Percentiles rank a stretch among this genome's conserved stretches.
Evolutionary conservation across 2,329 filamentous ascomycete genomes (phyloP).

Genomic region (Fusarium sterilihyphosum): DNA sequence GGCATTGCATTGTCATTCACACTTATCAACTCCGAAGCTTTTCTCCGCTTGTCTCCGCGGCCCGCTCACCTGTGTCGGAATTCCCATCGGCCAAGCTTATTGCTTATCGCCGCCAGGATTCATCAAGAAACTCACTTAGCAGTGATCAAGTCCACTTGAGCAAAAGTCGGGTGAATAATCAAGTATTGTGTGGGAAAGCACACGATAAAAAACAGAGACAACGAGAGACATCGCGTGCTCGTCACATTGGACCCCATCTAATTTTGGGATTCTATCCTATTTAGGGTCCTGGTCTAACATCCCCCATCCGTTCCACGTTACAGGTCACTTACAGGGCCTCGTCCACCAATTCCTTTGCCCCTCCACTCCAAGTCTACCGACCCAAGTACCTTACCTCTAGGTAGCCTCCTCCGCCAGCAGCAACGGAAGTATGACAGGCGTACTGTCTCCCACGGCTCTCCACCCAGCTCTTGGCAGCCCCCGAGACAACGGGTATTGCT

Average conservation of each 20-base stretch:
- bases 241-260: constrained; percentile 10
- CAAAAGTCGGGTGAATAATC: not conserved
- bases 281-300: constrained; percentile 11
- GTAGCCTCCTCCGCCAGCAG: constrained; percentile 30
- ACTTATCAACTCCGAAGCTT: constrained; percentile 32
- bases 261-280: constrained; percentile 17
- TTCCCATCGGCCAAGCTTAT: constrained; percentile 19
- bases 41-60: constrained; percentile 40
- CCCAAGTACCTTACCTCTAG: not conserved
- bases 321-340: not conserved
- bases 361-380: constrained; percentile 15
- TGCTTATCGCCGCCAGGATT: constrained; percentile 16
- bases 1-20: constrained; percentile 23
- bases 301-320: constrained; percentile 1
- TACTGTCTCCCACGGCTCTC: constrained; percentile 58
- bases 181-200: constrained; percentile 23
- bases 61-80: constrained; percentile 26
- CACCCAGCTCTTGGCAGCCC: constrained; percentile 60
- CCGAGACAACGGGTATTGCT: constrained; percentile 27
- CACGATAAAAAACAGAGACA: constrained; percentile 21
- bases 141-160: not conserved
- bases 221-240: constrained; percentile 34
- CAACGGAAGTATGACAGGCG: constrained; percentile 42
- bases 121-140: not conserved
- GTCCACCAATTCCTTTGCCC: constrained; percentile 24